Conservation (phyloP, 345 rosid genomes). For the Arabidopsis suecica region DNA sequence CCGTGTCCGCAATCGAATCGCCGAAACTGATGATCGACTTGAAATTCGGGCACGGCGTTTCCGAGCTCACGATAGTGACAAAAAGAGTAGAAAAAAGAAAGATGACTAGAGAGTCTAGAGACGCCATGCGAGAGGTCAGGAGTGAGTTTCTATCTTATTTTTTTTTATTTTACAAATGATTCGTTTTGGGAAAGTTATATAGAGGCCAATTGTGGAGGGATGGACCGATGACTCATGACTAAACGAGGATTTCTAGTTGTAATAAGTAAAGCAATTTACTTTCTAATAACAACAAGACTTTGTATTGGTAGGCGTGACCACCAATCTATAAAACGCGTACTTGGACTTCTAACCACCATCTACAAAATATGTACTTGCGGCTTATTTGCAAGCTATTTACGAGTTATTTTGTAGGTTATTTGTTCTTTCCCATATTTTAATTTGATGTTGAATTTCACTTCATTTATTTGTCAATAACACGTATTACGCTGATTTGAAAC, state of each 20-base stretch:
- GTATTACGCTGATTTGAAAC: no score
- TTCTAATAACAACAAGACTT: not conserved
- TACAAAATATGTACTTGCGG: not conserved
- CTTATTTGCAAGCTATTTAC: not conserved
- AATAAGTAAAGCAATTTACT: not conserved
- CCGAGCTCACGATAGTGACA: not conserved
- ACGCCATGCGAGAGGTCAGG: conserved; percentile 20
- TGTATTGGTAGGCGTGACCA: no score
- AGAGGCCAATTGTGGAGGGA: not conserved
- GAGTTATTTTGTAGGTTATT: no score
- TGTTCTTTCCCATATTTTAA: not conserved
- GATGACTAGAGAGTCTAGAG: not conserved
- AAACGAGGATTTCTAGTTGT: not conserved
- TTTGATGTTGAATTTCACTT: no score
- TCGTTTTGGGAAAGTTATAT: not conserved
- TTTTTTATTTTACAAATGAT: not conserved
- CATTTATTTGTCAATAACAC: no score
- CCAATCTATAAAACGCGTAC: no score
- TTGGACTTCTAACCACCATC: no score
- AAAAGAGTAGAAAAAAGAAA: conserved; percentile 18
- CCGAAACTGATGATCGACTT: conserved; percentile 61
- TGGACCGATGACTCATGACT: not conserved
- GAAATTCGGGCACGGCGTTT: conserved; percentile 11
- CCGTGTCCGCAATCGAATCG: conserved; percentile 62
- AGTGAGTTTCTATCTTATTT: not conserved